Evolutionary conservation across 1,139 yeast species (phyloP), one percentile per base, ranked within the genome.

Genomic region (Debaryomycetaceae sp.): DNA sequence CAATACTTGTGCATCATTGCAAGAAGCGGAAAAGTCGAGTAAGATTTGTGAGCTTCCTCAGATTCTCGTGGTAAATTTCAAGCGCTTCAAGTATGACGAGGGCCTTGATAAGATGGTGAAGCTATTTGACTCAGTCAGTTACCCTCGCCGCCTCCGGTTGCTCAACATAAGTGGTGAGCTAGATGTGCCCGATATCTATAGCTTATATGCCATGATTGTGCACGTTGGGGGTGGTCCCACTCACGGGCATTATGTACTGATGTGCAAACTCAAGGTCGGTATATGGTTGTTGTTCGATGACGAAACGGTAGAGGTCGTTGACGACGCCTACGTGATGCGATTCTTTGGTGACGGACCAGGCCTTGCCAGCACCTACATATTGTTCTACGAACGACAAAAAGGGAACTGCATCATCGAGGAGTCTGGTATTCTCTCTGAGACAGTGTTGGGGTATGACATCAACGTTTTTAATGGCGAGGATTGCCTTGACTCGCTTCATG

Each of bases 151-250:
- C 28, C 58, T 90, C 32, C 62, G 87, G 20, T 68, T 87, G 23
- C 77, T 79, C 47, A 83, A 85, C 43, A 81, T 92, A 15, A 75
- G 87, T 2, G 75, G 65, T 29, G 44, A 38, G 12, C 42, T 44
- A 10, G 13, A 19, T 13, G 20, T 18, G 20, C 14, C 14, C 6
- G 49, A 53, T n/a, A 63, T 78, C 18, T 90, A 86, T 46, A 95
- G 86, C 43, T 58, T 90, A 30, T 79, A 77, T 37, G 86, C 92
- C 0, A 76, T 87, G 25, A 92, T 90, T 15, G 86, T 90, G 14
- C 98, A 90, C 47, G 78, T 90, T 44, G 98, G 98, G 4, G 94
- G 96, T 3, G 97, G 97, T 0, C 96, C 97, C 2, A 86, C 86
- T 62, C 96, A 87, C 54, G 98, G 98, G 0, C 98, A 90, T 51